Conservation (phyloP, 257 asterid genomes). For the Fraxinus americana region DNA sequence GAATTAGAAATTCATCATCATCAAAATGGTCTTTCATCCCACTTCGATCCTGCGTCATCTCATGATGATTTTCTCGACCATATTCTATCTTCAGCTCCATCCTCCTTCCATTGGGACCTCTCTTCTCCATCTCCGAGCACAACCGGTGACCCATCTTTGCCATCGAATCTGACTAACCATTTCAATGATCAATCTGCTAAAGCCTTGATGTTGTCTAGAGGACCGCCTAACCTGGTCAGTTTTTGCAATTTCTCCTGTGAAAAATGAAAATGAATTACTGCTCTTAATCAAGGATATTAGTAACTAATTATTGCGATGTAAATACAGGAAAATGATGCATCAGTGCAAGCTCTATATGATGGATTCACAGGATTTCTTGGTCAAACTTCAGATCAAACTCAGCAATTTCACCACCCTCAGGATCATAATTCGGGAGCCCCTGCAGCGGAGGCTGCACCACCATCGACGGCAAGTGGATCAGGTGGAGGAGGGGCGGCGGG, state of each 20-base stretch:
- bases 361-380: constrained; percentile 78
- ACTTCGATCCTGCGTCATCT: constrained; percentile 59
- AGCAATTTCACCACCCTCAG: constrained; percentile 63
- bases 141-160: constrained; percentile 36
- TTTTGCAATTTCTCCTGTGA: background rate
- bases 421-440: constrained; percentile 46
- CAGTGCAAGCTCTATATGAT: constrained; percentile 66
- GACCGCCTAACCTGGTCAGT: constrained; percentile 51
- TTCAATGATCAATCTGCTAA: constrained; percentile 56
- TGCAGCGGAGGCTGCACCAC: constrained; percentile 16
- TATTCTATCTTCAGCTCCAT: constrained; percentile 65
- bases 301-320: constrained; percentile 16
- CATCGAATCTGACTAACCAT: constrained; percentile 11
- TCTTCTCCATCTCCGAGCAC: background rate
- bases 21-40: constrained; percentile 30
- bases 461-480: constrained; percentile 52
- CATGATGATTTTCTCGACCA: constrained; percentile 80
- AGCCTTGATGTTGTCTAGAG: constrained; percentile 65
- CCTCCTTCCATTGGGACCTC: constrained; percentile 39
- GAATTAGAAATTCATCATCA: constrained; percentile 41
- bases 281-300: background rate
- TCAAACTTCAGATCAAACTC: constrained; percentile 61
- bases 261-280: background rate
- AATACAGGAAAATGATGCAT: constrained; percentile 59
- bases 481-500: constrained; percentile 55